Conservation (phyloP, 768 basidiomycete genomes). For the Ephemerocybe angulata region DNA sequence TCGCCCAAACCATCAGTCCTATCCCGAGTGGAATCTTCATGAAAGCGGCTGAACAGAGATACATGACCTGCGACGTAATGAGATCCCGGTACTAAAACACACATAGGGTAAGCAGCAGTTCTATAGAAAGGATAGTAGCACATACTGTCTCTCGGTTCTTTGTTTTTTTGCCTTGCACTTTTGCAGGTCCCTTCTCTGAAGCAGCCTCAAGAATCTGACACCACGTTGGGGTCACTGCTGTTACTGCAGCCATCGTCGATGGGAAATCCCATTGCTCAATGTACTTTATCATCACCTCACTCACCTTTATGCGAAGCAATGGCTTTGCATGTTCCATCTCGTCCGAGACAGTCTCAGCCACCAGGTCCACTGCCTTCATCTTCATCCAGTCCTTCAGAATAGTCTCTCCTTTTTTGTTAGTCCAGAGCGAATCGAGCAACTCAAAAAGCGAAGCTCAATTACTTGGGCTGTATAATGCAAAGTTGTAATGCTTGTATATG, state of each 20-base stretch:
- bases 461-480: too few species aligned
- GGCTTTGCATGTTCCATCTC: constrained; percentile 25
- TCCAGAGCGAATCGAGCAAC: too few species aligned
- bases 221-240: constrained; percentile 17
- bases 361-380: constrained; percentile 14
- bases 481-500: too few species aligned
- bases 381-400: constrained; percentile 7
- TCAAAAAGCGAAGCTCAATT: too few species aligned
- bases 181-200: constrained; percentile 12
- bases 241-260: constrained; percentile 17
- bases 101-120: not conserved
- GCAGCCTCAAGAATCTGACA: constrained; percentile 16
- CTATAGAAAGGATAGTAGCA: not conserved
- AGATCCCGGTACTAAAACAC: constrained; percentile 10
- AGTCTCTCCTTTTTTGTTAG: not conserved
- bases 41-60: constrained; percentile 9
- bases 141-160: constrained; percentile 4
- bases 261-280: constrained; percentile 19
- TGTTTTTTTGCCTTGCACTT: not conserved
- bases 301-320: constrained; percentile 14
- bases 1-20: constrained; percentile 12
- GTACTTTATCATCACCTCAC: constrained; percentile 17
- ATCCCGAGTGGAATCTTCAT: constrained; percentile 13
- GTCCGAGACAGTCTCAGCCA: constrained; percentile 13
- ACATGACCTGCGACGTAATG: constrained; percentile 11